Conservation (phyloP, 1,284 basidiomycete genomes). For the Trichosporon faecale region DNA sequence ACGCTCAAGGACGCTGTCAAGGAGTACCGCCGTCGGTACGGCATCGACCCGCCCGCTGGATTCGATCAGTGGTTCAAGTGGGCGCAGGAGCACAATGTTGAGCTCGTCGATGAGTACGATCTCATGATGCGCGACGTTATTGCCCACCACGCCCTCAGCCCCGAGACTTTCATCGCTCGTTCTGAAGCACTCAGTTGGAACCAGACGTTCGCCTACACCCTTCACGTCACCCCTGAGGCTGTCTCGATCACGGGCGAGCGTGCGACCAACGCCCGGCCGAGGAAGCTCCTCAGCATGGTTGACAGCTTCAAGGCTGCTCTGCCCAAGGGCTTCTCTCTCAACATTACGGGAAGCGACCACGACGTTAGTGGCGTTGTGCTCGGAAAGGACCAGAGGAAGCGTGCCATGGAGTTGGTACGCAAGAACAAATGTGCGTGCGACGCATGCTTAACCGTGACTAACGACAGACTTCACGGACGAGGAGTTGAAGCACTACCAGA, state of each 20-base stretch:
- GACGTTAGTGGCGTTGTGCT: constrained; percentile 50
- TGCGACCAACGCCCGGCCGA: constrained; percentile 33
- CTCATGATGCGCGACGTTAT: constrained; percentile 48
- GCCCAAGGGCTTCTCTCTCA: constrained; percentile 41
- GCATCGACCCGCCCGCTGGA: constrained; percentile 52
- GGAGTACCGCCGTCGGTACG: constrained; percentile 61
- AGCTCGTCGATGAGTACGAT: constrained; percentile 69
- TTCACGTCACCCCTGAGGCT: constrained; percentile 32
- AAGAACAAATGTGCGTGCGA: constrained; percentile 47
- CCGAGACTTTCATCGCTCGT: constrained; percentile 39
- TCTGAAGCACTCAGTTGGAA: constrained; percentile 20
- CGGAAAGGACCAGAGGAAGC: constrained; percentile 50
- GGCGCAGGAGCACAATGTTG: constrained; percentile 65
- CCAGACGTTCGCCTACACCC: constrained; percentile 40
- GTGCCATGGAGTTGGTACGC: constrained; percentile 49
- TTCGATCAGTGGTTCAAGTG: constrained; percentile 59
- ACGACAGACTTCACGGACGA: constrained; percentile 47
- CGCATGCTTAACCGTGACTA: background rate
- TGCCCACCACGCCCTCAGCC: constrained; percentile 47
- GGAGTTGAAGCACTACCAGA: constrained; percentile 49
- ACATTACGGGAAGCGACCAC: constrained; percentile 49
- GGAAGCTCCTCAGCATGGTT: constrained; percentile 37
- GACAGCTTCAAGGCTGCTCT: constrained; percentile 41
- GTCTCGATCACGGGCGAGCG: constrained; percentile 37
- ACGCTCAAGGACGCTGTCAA: constrained; percentile 58